Conservation (phyloP, 2,329 filamentous ascomycete species). For the Penicillium vulpinum region DNA sequence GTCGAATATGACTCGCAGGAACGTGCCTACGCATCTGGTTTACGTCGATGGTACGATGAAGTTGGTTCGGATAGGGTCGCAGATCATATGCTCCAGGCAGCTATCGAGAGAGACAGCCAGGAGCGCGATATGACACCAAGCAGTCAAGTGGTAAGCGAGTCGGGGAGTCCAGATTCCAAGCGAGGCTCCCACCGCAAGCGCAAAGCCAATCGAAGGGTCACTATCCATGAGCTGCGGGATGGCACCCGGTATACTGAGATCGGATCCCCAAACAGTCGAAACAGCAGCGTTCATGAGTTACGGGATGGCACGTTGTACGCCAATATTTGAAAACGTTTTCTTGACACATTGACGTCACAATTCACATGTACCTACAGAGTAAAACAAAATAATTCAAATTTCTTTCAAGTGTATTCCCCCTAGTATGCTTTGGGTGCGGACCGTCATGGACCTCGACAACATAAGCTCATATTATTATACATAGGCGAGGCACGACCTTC, state of each 20-base stretch:
- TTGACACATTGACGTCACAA: not conserved
- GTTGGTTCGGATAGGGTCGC: conserved; percentile 37
- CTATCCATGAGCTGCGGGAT: conserved; percentile 45
- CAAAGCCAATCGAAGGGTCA: conserved; percentile 37
- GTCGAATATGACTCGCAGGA: conserved; percentile 45
- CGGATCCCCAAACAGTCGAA: conserved; percentile 35
- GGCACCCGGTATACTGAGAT: conserved; percentile 45
- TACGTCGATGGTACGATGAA: conserved; percentile 46
- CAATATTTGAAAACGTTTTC: conserved; percentile 31
- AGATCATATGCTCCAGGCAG: conserved; percentile 38
- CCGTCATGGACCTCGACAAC: too few relatives aligned
- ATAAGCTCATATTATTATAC: too few relatives aligned
- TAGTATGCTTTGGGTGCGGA: too few relatives aligned
- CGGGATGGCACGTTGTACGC: conserved; percentile 47
- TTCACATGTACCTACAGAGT: not conserved
- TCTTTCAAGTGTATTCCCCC: too few relatives aligned
- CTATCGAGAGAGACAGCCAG: conserved; percentile 31
- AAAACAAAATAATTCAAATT: not conserved
- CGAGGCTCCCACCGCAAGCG: conserved; percentile 31
- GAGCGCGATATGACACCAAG: conserved; percentile 27
- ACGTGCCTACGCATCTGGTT: conserved; percentile 31
- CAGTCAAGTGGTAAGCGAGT: conserved; percentile 32
- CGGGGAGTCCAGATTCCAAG: conserved; percentile 33
- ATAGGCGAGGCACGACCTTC: too few relatives aligned
- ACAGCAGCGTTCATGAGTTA: conserved; percentile 43